These are phyloP conservation scores for Rhazya stricta DNA, from an alignment of 257 asterid genomes.

Conservation along the genomic window DNA sequence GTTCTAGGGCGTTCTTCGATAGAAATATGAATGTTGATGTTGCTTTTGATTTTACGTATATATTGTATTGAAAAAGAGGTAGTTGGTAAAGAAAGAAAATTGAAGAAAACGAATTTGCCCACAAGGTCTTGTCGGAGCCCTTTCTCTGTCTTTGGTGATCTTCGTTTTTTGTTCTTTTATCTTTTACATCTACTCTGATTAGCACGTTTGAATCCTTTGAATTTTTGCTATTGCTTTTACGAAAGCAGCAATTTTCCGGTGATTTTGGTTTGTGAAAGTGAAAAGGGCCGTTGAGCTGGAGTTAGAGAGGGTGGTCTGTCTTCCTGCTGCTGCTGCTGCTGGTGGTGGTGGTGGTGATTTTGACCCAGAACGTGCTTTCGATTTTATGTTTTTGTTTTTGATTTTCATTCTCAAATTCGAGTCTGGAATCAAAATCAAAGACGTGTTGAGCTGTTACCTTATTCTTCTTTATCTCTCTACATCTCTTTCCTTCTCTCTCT, in stretches of 20 bases:
- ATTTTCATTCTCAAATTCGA: slow-evolving; percentile 12
- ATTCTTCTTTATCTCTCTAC: slow-evolving; percentile 10
- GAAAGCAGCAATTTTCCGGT: slow-evolving; percentile 3
- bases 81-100: slow-evolving; percentile 11
- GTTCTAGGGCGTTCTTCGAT: neutral
- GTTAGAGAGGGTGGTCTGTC: neutral
- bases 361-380: slow-evolving; percentile 12
- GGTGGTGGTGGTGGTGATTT: neutral
- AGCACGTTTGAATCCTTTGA: slow-evolving; percentile 6
- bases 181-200: neutral
- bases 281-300: slow-evolving; percentile 11
- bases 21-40: neutral
- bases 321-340: no score
- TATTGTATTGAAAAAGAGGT: neutral
- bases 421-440: slow-evolving; percentile 36
- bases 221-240: slow-evolving; percentile 23
- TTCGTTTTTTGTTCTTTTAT: neutral
- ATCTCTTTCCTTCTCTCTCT: slow-evolving; percentile 10
- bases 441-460: slow-evolving; percentile 61
- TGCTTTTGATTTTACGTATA: slow-evolving; percentile 3
- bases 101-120: slow-evolving; percentile 12
- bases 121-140: slow-evolving; percentile 15
- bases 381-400: slow-evolving; percentile 23
- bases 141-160: neutral
- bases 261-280: neutral